These are phyloP conservation scores for Agaricus subrufescens DNA, from an alignment of 768 basidiomycete genomes.

Conservation along the genomic window DNA sequence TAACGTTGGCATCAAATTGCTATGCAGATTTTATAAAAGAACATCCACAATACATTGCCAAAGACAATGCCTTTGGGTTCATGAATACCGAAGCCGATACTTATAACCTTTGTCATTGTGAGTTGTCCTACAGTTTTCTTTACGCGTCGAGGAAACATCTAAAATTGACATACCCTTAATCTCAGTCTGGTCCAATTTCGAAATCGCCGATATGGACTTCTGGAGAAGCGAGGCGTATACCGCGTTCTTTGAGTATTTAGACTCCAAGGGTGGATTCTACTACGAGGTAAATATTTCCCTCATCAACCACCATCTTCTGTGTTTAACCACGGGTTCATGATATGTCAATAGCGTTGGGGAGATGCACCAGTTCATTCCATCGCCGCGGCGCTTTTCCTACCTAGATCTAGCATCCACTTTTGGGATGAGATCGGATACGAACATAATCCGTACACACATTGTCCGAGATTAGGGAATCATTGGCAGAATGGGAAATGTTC, in stretches of 20 bases:
- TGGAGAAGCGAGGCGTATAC: conserved; percentile 63
- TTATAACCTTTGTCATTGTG: conserved; percentile 74
- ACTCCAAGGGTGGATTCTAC: conserved; percentile 60
- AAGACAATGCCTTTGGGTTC: conserved; percentile 59
- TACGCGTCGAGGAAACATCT: no score
- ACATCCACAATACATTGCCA: conserved; percentile 52
- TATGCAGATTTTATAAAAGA: conserved; percentile 48
- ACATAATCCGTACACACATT: conserved; percentile 72
- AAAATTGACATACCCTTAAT: background rate
- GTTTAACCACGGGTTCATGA: background rate
- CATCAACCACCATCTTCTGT: conserved; percentile 14
- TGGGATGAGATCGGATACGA: conserved; percentile 77
- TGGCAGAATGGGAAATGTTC: conserved; percentile 60
- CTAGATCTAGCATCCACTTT: conserved; percentile 61
- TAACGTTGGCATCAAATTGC: background rate
- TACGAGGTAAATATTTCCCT: conserved; percentile 45
- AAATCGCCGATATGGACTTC: conserved; percentile 63
- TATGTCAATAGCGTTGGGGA: conserved; percentile 33
- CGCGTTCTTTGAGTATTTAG: conserved; percentile 62
- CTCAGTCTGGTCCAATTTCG: conserved; percentile 64
- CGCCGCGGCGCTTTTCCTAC: conserved; percentile 56
- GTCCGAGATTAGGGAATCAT: conserved; percentile 39
- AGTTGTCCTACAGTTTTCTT: conserved; percentile 16
- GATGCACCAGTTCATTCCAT: conserved; percentile 71
- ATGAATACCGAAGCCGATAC: conserved; percentile 48